Percentiles rank a stretch among this genome's conserved stretches.
These are phyloP conservation scores for Aureobasidium uvarum DNA, from an alignment of 2,329 filamentous ascomycete genomes.

Conservation along the genomic window DNA sequence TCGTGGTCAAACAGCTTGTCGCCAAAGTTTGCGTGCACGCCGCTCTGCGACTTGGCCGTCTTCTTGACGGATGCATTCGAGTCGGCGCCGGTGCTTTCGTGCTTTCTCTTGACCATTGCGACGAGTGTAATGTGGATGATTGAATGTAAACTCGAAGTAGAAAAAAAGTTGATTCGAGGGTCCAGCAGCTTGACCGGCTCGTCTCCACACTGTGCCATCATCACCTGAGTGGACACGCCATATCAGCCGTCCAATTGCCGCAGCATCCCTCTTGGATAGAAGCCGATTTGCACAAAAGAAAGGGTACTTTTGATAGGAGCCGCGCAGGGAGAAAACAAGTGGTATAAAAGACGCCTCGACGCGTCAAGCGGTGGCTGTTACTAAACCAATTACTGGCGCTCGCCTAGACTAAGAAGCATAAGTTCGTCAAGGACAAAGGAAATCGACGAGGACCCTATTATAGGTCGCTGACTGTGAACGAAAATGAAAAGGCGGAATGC, in stretches of 20 bases:
- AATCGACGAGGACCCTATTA: not conserved
- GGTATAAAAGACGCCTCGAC: conserved; percentile 13
- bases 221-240: conserved; percentile 22
- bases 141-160: not conserved
- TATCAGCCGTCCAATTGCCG: not conserved
- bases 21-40: conserved; percentile 60
- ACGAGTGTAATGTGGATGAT: not conserved
- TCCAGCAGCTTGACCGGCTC: conserved; percentile 2
- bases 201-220: conserved; percentile 1
- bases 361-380: conserved; percentile 14
- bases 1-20: conserved; percentile 63
- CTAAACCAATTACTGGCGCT: conserved; percentile 19
- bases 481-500: not conserved
- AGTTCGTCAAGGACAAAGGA: conserved; percentile 24
- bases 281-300: not conserved
- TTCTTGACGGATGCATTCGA: conserved; percentile 43
- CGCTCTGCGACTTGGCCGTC: conserved; percentile 26
- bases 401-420: conserved; percentile 20
- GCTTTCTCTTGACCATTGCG: conserved; percentile 44
- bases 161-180: conserved; percentile 21
- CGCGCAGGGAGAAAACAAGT: not conserved
- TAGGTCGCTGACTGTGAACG: conserved; percentile 2
- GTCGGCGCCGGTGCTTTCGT: conserved; percentile 33
- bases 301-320: not conserved
- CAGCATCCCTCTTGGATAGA: not conserved